Evolutionary conservation across 768 basidiomycete species (phyloP).

Genomic region (Dentipellis fragilis): DNA sequence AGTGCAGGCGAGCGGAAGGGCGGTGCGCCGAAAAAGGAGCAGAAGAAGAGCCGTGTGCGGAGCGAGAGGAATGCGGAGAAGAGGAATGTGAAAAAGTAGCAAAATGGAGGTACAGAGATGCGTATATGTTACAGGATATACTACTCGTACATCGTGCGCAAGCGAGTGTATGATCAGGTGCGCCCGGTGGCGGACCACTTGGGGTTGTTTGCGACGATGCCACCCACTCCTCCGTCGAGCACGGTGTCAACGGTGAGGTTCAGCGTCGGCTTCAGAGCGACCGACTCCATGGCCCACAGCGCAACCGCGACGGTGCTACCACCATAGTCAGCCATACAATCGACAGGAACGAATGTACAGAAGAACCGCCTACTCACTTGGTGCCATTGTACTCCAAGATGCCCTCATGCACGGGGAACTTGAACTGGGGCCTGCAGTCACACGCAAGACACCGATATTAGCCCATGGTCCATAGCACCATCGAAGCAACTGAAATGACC

Average conservation of each 20-base stretch:
- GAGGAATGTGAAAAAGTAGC: constrained; percentile 49
- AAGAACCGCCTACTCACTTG: constrained; percentile 38
- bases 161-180: background rate
- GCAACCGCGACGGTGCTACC: constrained; percentile 16
- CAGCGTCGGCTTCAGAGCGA: constrained; percentile 16
- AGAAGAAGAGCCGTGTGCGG: constrained; percentile 36
- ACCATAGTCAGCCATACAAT: background rate
- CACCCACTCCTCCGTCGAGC: constrained; percentile 19
- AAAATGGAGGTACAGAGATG: no score
- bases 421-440: constrained; percentile 51
- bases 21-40: constrained; percentile 21
- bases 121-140: background rate
- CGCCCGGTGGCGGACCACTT: background rate
- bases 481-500: background rate
- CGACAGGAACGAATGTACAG: background rate
- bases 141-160: background rate
- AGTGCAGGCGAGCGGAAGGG: constrained; percentile 20
- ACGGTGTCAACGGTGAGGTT: constrained; percentile 18
- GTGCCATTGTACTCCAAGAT: constrained; percentile 63
- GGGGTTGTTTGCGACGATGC: constrained; percentile 16
- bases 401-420: constrained; percentile 78
- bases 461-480: background rate
- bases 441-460: background rate
- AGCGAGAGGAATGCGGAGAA: constrained; percentile 45
- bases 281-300: constrained; percentile 24